Evolutionary conservation across 805 yeast species (phyloP).

Genomic region (Saccharomycopsis sp.): DNA sequence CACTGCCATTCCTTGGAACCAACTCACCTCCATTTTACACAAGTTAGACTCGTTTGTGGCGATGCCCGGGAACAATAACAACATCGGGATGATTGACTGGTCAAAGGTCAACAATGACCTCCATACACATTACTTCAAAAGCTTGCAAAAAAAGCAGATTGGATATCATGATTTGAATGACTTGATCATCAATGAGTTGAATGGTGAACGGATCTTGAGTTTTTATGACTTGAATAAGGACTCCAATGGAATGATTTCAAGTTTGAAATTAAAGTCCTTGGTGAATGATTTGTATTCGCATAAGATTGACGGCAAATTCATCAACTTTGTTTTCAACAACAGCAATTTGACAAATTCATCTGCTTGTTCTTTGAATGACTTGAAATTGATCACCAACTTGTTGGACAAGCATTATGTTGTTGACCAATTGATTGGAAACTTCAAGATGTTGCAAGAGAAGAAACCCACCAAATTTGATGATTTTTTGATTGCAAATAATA

Average conservation of each 20-base stretch:
- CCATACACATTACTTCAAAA: background rate
- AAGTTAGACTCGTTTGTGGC: constrained; percentile 29
- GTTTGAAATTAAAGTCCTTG: constrained; percentile 17
- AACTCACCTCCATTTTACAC: constrained; percentile 31
- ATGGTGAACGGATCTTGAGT: constrained; percentile 28
- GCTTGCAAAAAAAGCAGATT: constrained; percentile 25
- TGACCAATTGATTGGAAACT: constrained; percentile 8
- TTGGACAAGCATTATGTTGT: constrained; percentile 12
- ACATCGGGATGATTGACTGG: constrained; percentile 18
- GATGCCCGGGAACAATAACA: constrained; percentile 22
- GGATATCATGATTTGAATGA: constrained; percentile 34
- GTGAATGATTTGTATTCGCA: constrained; percentile 30
- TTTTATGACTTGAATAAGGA: constrained; percentile 24
- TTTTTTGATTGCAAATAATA: background rate
- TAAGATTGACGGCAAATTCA: constrained; percentile 30
- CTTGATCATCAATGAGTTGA: constrained; percentile 33
- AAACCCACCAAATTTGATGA: constrained; percentile 1
- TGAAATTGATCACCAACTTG: constrained; percentile 12
- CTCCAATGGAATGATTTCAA: background rate
- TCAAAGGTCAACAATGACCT: constrained; percentile 25
- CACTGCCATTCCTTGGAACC: constrained; percentile 18
- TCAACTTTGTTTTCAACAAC: constrained; percentile 25
- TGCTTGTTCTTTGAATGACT: constrained; percentile 5
- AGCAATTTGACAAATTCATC: background rate
- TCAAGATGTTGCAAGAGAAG: constrained; percentile 3